Evolutionary conservation across 495 filamentous ascomycete genomes (phyloP).

Genomic region (Tetracladium marchalianum): DNA sequence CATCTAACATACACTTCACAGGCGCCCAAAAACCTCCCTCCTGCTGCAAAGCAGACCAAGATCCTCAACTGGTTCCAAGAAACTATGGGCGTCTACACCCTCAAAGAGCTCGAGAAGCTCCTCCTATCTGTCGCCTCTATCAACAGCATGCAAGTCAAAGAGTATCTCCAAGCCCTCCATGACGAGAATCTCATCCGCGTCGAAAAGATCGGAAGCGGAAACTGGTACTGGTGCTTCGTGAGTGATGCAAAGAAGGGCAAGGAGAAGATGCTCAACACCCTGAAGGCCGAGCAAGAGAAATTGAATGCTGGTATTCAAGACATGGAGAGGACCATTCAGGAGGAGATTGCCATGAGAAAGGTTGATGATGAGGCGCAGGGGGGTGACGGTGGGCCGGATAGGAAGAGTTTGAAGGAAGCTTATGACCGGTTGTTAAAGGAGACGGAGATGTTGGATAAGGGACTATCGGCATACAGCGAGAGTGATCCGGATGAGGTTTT

Average conservation of each 20-base stretch:
- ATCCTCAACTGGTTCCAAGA: constrained; percentile 56
- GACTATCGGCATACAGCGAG: constrained; percentile 38
- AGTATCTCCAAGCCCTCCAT: constrained; percentile 51
- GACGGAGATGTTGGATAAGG: constrained; percentile 27
- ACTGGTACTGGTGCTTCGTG: constrained; percentile 74
- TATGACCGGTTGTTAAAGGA: constrained; percentile 26
- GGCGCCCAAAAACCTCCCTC: constrained; percentile 52
- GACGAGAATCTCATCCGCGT: constrained; percentile 60
- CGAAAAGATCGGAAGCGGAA: constrained; percentile 72
- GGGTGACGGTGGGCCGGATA: constrained; percentile 13
- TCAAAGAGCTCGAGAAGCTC: constrained; percentile 67
- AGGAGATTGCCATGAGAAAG: constrained; percentile 31
- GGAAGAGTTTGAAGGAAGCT: constrained; percentile 23
- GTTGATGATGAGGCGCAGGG: constrained; percentile 28
- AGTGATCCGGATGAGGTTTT: constrained; percentile 41
- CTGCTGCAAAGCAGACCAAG: constrained; percentile 48
- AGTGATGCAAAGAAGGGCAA: constrained; percentile 46
- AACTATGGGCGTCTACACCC: constrained; percentile 53
- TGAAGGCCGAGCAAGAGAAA: constrained; percentile 46
- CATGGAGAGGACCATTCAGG: constrained; percentile 30
- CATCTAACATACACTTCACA: constrained; percentile 16
- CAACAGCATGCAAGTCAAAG: constrained; percentile 60
- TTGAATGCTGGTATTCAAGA: constrained; percentile 26
- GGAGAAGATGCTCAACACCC: constrained; percentile 30
- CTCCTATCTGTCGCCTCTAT: constrained; percentile 58